phyloP scores from a whole-genome alignment of 2,329 filamentous ascomycete genomes.

The Corinectria fuckeliana region DNA sequence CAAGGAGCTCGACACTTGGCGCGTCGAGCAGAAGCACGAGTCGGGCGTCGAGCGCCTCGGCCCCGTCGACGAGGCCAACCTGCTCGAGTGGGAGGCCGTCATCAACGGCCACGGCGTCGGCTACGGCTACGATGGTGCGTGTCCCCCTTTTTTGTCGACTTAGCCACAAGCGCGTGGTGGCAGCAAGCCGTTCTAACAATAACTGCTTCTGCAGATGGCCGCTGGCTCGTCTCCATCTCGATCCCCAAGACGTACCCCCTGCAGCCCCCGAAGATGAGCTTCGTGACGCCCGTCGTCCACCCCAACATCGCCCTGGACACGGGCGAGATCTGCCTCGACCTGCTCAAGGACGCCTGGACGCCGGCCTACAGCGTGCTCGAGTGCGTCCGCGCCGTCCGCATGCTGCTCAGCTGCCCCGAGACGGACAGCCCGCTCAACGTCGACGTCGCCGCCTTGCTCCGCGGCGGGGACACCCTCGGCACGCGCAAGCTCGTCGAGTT shows the following conservation, averaged over 20 bases:
- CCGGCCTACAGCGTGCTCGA: slow-evolving; percentile 83
- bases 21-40: slow-evolving; percentile 55
- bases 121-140: slow-evolving; percentile 62
- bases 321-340: slow-evolving; percentile 93
- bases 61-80: slow-evolving; percentile 59
- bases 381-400: slow-evolving; percentile 74
- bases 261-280: slow-evolving; percentile 76
- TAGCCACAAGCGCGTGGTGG: too few species aligned
- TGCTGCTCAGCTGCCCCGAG: slow-evolving; percentile 69
- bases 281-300: slow-evolving; percentile 85
- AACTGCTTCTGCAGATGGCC: slow-evolving; percentile 59
- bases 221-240: slow-evolving; percentile 81
- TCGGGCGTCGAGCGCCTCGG: slow-evolving; percentile 65
- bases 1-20: slow-evolving; percentile 63
- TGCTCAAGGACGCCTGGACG: slow-evolving; percentile 81
- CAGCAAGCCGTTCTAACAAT: too few species aligned
- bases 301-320: slow-evolving; percentile 75
- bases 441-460: slow-evolving; percentile 74
- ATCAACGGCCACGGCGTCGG: slow-evolving; percentile 65
- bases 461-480: slow-evolving; percentile 71
- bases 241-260: slow-evolving; percentile 83
- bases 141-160: background rate
- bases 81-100: slow-evolving; percentile 65
- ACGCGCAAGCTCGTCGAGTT: slow-evolving; percentile 74
- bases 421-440: slow-evolving; percentile 80